Conservation (phyloP, 805 yeast genomes). For the Lachancea kluyveri region DNA sequence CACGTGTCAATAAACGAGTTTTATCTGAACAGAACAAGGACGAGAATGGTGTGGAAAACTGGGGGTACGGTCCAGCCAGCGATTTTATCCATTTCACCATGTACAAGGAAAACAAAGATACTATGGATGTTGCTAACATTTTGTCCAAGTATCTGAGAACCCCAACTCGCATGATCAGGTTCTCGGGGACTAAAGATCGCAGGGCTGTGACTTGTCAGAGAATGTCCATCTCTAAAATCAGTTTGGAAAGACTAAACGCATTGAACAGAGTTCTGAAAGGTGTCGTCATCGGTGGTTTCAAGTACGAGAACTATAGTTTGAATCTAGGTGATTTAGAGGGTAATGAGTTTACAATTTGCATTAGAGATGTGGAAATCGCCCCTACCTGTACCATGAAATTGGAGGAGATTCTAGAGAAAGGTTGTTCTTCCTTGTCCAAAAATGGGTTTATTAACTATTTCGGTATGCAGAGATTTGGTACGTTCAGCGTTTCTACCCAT, state of each 20-base stretch:
- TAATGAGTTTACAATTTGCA: conserved; percentile 79
- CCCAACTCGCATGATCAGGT: conserved; percentile 65
- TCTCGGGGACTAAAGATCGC: conserved; percentile 95
- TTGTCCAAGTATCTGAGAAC: conserved; percentile 67
- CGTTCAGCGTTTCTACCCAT: conserved; percentile 90
- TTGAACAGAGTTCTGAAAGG: conserved; percentile 73
- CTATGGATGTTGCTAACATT: conserved; percentile 87
- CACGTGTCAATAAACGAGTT: conserved; percentile 35
- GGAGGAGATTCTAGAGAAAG: conserved; percentile 41
- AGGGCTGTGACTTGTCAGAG: conserved; percentile 93
- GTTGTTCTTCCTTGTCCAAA: conserved; percentile 51
- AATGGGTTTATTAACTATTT: conserved; percentile 88
- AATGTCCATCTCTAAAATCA: conserved; percentile 59
- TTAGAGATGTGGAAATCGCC: conserved; percentile 57
- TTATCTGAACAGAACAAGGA: conserved; percentile 33
- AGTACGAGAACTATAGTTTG: conserved; percentile 55
- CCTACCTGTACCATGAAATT: conserved; percentile 31
- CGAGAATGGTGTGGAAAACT: conserved; percentile 50
- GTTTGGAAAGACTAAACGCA: conserved; percentile 67
- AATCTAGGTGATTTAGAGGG: conserved; percentile 82
- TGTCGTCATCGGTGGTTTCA: conserved; percentile 72
- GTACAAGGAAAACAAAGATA: conserved; percentile 92
- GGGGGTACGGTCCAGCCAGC: conserved; percentile 68
- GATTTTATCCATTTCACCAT: conserved; percentile 69
- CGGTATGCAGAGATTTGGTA: conserved; percentile 99